phyloP scores from a whole-genome alignment of 805 yeast genomes.

The Cyberlindnera maclurae region DNA sequence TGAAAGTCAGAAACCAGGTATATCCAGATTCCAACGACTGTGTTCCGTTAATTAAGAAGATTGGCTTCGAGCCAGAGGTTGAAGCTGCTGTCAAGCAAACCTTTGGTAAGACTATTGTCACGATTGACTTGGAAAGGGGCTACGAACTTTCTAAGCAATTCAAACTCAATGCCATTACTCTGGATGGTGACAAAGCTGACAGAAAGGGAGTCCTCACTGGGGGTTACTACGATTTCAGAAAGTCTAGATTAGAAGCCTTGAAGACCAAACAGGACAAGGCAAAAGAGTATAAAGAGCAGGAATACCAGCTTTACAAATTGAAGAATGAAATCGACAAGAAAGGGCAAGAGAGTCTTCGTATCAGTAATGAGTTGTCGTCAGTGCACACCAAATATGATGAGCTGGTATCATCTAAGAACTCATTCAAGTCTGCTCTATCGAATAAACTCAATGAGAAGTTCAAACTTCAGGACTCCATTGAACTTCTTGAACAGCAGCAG shows the following conservation, averaged over 20 bases:
- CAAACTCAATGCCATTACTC: conserved; percentile 70
- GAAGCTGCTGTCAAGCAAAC: conserved; percentile 69
- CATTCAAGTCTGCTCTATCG: conserved; percentile 35
- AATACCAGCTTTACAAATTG: conserved; percentile 33
- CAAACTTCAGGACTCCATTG: conserved; percentile 37
- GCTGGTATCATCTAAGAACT: conserved; percentile 35
- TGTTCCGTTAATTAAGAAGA: conserved; percentile 72
- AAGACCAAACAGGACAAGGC: conserved; percentile 48
- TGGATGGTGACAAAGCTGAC: conserved; percentile 89
- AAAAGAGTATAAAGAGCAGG: conserved; percentile 36
- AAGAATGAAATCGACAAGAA: conserved; percentile 31
- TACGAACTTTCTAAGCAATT: conserved; percentile 54
- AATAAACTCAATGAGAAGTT: conserved; percentile 34
- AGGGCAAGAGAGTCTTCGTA: conserved; percentile 45
- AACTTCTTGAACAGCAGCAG: conserved; percentile 10
- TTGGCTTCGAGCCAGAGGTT: conserved; percentile 51
- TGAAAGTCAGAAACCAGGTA: conserved; percentile 32
- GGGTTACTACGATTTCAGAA: conserved; percentile 69
- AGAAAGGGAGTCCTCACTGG: conserved; percentile 81
- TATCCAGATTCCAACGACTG: conserved; percentile 60
- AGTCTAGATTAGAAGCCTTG: conserved; percentile 65
- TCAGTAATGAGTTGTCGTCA: conserved; percentile 38
- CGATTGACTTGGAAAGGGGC: conserved; percentile 62
- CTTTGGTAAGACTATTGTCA: conserved; percentile 76
- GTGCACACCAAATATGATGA: conserved; percentile 35